Evolutionary conservation across 2,329 filamentous ascomycete genomes (phyloP), one percentile per base, ranked within the genome.

Genomic region (Furcasterigmium sp.): DNA sequence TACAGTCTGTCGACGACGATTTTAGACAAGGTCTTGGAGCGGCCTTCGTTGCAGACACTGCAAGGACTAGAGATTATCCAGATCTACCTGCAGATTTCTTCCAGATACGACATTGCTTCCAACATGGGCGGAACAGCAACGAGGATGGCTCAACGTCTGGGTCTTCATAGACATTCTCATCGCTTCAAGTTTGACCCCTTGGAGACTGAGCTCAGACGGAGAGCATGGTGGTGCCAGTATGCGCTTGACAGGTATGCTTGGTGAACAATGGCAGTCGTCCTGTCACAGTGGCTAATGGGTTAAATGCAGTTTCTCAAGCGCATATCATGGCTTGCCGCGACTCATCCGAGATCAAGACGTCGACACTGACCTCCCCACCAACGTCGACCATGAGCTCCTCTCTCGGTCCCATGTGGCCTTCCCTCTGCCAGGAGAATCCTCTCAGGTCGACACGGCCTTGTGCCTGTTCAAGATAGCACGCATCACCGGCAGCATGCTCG

Each of bases 211-310:
- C 41, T 56, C 2, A 37, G 55, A 23, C 46, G 54, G 4, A 45
- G 54, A 6, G 46, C 50, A 4, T 57, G 55, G 54, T 57, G 53
- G 55, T 56, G 53, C 6, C 54, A 56, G 18, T 57, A 55, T 35
- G 48, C 54, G 3, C 47, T 56, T 5, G 55, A 57, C 17, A 37
- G 47, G 53, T 57, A 41, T 14, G 53, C 39, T 8, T 7, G n/a
- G 20, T 14, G 9, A 18, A 9, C 14, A 5, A 17, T 10, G 3
- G 5, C 18, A 3, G 5, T 21, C 5, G 25, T 3, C 17, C 7
- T 42, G 7, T 5, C 5, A 14, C n/a, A 15, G 19, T 14, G 5
- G 9, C 32, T 44, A 10, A 46, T 41, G 8, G 4, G 13, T 15
- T 8, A 10, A 6, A 8, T 5, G n/a, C 15, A 56, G 53, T 1